Evolutionary conservation across 2,329 filamentous ascomycete genomes (phyloP).

Genomic region (Aspergillus eucalypticola): DNA sequence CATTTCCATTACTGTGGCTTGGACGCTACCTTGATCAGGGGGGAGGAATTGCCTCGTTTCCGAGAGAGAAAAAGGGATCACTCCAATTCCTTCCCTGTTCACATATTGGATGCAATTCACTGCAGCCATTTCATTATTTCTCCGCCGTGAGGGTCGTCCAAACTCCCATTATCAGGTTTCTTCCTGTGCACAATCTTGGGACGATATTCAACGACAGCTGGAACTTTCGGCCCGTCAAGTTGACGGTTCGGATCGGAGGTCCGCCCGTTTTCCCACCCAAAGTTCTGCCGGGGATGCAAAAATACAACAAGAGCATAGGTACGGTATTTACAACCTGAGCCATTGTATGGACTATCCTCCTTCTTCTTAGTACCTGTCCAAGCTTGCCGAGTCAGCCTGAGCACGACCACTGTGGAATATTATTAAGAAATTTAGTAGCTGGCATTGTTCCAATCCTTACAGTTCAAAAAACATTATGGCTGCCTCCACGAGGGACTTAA

Average conservation of each 20-base stretch:
- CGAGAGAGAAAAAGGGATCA: background rate
- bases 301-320: conserved; percentile 1
- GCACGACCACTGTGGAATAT: background rate
- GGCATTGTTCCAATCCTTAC: background rate
- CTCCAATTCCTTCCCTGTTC: background rate
- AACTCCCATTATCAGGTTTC: background rate
- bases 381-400: conserved; percentile 1
- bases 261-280: conserved; percentile 11
- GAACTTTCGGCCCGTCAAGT: conserved; percentile 16
- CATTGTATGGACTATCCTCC: background rate
- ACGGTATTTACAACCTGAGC: background rate
- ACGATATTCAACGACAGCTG: background rate
- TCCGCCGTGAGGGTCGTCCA: background rate
- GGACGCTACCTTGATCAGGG: background rate
- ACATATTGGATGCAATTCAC: background rate
- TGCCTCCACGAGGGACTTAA: background rate
- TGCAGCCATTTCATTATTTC: background rate
- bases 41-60: background rate
- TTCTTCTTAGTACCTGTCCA: background rate
- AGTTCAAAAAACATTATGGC: background rate
- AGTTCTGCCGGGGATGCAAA: conserved; percentile 5
- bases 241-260: conserved; percentile 16
- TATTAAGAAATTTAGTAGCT: background rate
- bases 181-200: background rate
- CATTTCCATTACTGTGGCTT: conserved; percentile 5